Conservation (phyloP, 2,329 filamentous ascomycete genomes). For the Aaosphaeria arxii region DNA sequence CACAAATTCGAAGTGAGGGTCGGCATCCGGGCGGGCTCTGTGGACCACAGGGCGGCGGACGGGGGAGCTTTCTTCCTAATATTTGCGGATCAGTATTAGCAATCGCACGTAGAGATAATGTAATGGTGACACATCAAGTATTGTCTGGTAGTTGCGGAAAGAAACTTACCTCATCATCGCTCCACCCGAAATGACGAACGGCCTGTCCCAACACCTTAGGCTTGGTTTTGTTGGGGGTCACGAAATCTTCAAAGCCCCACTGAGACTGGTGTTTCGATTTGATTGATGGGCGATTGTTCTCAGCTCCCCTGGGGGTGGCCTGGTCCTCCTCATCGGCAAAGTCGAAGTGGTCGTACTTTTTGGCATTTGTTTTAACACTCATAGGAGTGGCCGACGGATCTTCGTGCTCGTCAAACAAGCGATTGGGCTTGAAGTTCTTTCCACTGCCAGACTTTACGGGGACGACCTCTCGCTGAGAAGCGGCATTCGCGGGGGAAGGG, state of each 20-base stretch:
- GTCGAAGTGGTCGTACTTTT: conserved; percentile 83
- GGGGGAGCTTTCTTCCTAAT: conserved; percentile 57
- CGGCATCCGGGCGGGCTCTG: conserved; percentile 74
- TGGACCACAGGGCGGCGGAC: conserved; percentile 57
- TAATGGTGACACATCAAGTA: conserved; percentile 5
- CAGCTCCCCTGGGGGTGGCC: conserved; percentile 28
- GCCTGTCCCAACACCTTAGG: conserved; percentile 65
- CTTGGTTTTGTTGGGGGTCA: conserved; percentile 73
- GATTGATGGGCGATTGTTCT: conserved; percentile 19
- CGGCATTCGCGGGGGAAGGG: conserved; percentile 32
- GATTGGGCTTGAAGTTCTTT: conserved; percentile 51
- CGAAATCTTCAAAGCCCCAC: conserved; percentile 88
- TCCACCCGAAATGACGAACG: conserved; percentile 73
- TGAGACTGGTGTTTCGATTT: conserved; percentile 63
- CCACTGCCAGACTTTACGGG: conserved; percentile 49
- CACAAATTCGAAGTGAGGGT: conserved; percentile 78
- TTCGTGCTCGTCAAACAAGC: conserved; percentile 54
- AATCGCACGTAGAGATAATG: background rate
- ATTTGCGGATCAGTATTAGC: conserved; percentile 15
- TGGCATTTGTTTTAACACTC: conserved; percentile 64
- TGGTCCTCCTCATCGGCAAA: conserved; percentile 57
- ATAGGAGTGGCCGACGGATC: conserved; percentile 27
- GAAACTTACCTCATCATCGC: conserved; percentile 59
- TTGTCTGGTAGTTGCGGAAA: conserved; percentile 13
- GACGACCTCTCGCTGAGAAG: conserved; percentile 39